Evolutionary conservation across 176 grass and related monocot species (phyloP), one percentile per base, ranked within the genome.

Genomic region (Triticum urartu): DNA sequence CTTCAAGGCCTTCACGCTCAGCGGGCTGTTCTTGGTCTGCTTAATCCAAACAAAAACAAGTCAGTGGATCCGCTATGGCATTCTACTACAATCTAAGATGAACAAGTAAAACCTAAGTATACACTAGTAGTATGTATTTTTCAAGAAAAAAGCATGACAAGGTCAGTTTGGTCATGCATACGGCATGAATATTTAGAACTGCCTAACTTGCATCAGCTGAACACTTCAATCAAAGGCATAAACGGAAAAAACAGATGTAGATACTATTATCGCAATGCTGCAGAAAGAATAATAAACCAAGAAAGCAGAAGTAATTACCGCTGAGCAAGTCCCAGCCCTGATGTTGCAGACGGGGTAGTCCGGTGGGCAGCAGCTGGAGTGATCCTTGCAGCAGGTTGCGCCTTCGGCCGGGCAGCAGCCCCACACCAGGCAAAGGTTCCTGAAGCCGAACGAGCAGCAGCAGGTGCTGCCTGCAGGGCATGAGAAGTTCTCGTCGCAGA

Each of bases 331-430:
- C 62, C 83, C 77, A 24, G 81, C 89, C 54, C 77, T 72, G 34
- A 65, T 24, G 71, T 95, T 95, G 92, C 97, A 98, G 33, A 98
- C 64, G 4, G 94, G 94, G 82, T 98, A 92, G 43, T 96, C 88
- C 0, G 75, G 78, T 2, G 97, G 94, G 88, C 97, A 98, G 92
- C 97, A 96, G 82, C 92, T 96, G 80, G 85, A 82, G 7, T 88
- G 90, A 86, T 98, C 94, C 62, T 92, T 71, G 84, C 97, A 98
- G 94, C 97, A 98, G 43, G 84, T 91, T 42, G 97, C 97, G 8
- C 91, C 85, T 82, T 92, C 76, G 0, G 77, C 18, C 0, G 97
- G 97, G 72, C 97, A 98, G 74, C 97, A 98, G 70, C 94, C 97
- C 97, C 94, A 98, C 24, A 88, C 68, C 73, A 91, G 71, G 94